Conservation (phyloP, 2,329 filamentous ascomycete genomes). For the Trichophyton verrucosum region DNA sequence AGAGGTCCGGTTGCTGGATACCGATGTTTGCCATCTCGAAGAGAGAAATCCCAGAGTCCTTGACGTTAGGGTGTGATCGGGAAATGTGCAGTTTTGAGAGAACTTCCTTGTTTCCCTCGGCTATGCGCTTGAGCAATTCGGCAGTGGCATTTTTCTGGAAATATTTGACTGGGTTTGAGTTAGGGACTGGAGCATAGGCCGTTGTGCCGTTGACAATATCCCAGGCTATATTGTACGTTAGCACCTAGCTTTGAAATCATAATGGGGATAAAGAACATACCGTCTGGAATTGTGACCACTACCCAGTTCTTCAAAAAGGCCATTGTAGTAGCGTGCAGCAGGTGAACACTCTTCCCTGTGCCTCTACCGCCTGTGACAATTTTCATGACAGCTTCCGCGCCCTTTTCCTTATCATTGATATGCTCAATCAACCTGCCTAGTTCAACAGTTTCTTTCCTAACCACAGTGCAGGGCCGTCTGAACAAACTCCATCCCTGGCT, state of each 20-base stretch:
- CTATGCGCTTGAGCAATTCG: conserved; percentile 59
- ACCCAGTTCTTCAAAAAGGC: conserved; percentile 76
- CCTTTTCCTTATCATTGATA: conserved; percentile 25
- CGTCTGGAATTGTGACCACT: conserved; percentile 79
- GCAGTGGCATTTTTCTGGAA: conserved; percentile 67
- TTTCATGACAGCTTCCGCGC: conserved; percentile 33
- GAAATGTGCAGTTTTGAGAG: conserved; percentile 44
- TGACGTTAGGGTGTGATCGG: conserved; percentile 46
- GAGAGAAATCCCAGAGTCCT: conserved; percentile 48
- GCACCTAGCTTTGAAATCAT: not conserved
- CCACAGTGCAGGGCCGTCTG: conserved; percentile 62
- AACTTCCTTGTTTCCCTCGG: conserved; percentile 56
- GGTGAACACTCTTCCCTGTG: conserved; percentile 74
- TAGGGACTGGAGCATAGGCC: conserved; percentile 60
- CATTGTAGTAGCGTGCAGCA: conserved; percentile 72
- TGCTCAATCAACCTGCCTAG: conserved; percentile 49
- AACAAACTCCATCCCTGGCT: conserved; percentile 84
- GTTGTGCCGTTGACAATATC: conserved; percentile 71
- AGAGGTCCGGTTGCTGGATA: conserved; percentile 60
- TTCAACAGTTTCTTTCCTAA: conserved; percentile 65
- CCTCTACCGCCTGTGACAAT: conserved; percentile 62
- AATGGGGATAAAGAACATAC: conserved; percentile 37
- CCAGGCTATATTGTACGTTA: conserved; percentile 43
- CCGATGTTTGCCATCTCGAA: conserved; percentile 55
- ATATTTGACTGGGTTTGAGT: conserved; percentile 46